phyloP scores from a whole-genome alignment of 2,329 filamentous ascomycete genomes.

The Lomentospora prolificans region DNA sequence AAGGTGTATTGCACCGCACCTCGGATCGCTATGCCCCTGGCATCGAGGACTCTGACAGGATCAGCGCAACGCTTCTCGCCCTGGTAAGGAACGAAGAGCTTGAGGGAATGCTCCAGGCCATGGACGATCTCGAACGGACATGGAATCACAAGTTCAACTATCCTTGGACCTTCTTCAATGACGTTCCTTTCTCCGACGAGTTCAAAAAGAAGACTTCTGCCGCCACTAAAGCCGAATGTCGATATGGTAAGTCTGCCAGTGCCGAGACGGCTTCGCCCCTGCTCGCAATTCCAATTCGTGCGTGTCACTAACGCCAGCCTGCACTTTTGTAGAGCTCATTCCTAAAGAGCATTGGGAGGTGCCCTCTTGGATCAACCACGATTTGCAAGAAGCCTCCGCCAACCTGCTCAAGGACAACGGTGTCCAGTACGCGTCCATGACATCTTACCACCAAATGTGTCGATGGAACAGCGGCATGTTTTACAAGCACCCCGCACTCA shows the following conservation, averaged over 20 bases:
- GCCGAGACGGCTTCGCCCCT: neutral
- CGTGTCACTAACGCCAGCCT: constrained; percentile 10
- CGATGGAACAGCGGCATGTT: constrained; percentile 98
- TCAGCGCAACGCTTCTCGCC: constrained; percentile 86
- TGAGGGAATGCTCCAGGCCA: constrained; percentile 72
- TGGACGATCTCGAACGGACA: constrained; percentile 83
- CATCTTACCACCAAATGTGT: constrained; percentile 98
- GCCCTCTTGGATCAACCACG: constrained; percentile 83
- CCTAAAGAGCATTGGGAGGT: constrained; percentile 93
- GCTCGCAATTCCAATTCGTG: neutral
- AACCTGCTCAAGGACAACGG: constrained; percentile 72
- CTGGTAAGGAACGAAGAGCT: constrained; percentile 90
- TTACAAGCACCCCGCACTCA: constrained; percentile 86
- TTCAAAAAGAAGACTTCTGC: constrained; percentile 78
- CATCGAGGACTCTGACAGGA: constrained; percentile 66
- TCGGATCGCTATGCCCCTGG: constrained; percentile 70
- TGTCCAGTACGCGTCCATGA: constrained; percentile 81
- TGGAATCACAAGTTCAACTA: constrained; percentile 99
- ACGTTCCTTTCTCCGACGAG: constrained; percentile 83
- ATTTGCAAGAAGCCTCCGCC: constrained; percentile 76
- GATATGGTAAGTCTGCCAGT: constrained; percentile 66
- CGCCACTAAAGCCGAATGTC: constrained; percentile 78
- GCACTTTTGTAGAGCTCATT: constrained; percentile 55
- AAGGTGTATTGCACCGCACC: constrained; percentile 63
- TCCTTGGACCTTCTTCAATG: constrained; percentile 98